Percentiles rank a stretch among this genome's conserved stretches.
Evolutionary conservation across 2,329 filamentous ascomycete genomes (phyloP).

Genomic region (Penicillium sp.): DNA sequence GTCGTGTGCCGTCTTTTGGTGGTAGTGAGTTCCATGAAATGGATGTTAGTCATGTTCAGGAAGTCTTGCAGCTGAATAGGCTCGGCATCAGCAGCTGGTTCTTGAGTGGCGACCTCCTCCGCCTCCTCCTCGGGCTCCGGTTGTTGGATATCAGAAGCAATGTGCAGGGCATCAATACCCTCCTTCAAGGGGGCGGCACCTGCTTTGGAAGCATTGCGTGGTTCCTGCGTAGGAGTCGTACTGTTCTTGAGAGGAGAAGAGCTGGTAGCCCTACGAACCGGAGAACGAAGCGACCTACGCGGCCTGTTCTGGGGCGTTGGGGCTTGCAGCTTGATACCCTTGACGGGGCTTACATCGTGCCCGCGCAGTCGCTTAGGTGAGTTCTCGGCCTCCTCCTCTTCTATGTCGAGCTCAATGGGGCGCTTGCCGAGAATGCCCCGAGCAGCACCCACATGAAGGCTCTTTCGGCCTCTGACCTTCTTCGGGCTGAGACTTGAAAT

Average conservation of each 20-base stretch:
- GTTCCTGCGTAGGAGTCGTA: constrained; percentile 51
- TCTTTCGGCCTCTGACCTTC: constrained; percentile 66
- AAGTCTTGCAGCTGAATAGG: constrained; percentile 85
- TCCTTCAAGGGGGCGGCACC: constrained; percentile 32
- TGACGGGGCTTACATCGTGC: constrained; percentile 71
- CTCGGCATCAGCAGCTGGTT: constrained; percentile 48
- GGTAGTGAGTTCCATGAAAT: constrained; percentile 97
- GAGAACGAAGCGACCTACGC: constrained; percentile 53
- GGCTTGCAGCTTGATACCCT: constrained; percentile 65
- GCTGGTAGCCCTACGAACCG: constrained; percentile 40
- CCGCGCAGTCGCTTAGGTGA: constrained; percentile 63
- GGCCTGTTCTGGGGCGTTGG: constrained; percentile 64
- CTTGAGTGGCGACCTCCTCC: constrained; percentile 44
- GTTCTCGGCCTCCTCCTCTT: constrained; percentile 56
- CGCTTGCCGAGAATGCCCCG: constrained; percentile 70
- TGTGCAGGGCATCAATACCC: constrained; percentile 18
- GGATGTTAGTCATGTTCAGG: constrained; percentile 89
- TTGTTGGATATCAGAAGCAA: constrained; percentile 36
- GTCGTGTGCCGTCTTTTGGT: constrained; percentile 87
- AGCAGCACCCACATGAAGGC: constrained; percentile 69
- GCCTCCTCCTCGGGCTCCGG: constrained; percentile 39
- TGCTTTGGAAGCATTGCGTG: constrained; percentile 40
- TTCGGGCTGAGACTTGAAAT: constrained; percentile 74
- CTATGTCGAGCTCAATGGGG: constrained; percentile 64
- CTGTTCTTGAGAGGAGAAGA: constrained; percentile 34